A percentile compares a stretch with the other conserved stretches of the same genome.
Conservation (phyloP, 176 grass and related monocot genomes). For the Triticum monococcum region DNA sequence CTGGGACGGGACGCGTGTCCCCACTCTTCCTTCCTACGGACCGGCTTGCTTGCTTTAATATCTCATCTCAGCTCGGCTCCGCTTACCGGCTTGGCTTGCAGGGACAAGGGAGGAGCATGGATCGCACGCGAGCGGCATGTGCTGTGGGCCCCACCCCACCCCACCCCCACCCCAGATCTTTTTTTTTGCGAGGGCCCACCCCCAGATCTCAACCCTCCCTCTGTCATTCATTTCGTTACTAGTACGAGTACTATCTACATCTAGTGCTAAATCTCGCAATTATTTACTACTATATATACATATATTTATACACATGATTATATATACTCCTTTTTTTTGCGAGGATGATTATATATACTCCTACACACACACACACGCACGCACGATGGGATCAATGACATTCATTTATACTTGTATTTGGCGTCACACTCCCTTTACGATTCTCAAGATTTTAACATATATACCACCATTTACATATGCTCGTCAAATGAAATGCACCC, state of each 20-base stretch:
- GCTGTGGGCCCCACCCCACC: neutral
- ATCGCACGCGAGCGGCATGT: neutral
- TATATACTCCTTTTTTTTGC: too few relatives aligned
- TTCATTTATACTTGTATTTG: too few relatives aligned
- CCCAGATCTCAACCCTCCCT: neutral
- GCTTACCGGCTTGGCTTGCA: neutral
- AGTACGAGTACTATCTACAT: neutral
- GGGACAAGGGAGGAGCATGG: neutral
- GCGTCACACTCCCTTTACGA: too few relatives aligned
- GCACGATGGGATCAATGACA: too few relatives aligned
- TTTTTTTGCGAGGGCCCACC: too few relatives aligned
- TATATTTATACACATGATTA: too few relatives aligned
- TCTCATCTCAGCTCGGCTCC: neutral
- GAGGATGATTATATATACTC: too few relatives aligned
- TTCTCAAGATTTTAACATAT: too few relatives aligned
- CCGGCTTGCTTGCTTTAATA: neutral
- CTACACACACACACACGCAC: too few relatives aligned
- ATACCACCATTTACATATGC: too few relatives aligned
- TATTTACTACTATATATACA: neutral
- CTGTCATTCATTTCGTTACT: neutral
- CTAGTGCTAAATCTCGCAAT: neutral
- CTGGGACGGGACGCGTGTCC: conserved; percentile 36
- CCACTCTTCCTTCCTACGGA: neutral
- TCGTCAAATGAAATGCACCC: too few relatives aligned
- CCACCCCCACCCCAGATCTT: neutral